Conservation (phyloP, 2,329 filamentous ascomycete species). For the Xylaria sp. region DNA sequence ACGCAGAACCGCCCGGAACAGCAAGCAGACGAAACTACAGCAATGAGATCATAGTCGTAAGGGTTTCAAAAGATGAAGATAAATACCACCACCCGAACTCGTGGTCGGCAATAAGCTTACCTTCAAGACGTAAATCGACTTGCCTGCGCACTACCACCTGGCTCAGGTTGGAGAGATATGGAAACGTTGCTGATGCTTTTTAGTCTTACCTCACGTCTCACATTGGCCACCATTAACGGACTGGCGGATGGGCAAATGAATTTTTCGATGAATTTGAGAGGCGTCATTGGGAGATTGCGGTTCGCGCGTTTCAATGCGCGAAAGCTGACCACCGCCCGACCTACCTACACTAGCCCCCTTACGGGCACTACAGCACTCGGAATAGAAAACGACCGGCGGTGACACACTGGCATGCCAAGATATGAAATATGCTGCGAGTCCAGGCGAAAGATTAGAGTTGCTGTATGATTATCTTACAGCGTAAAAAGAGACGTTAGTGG, state of each 20-base stretch:
- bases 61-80: conserved; percentile 9
- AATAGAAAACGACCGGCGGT: background rate
- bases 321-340: background rate
- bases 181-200: background rate
- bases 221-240: background rate
- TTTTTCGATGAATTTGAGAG: background rate
- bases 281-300: background rate
- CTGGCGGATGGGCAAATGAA: background rate
- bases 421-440: background rate
- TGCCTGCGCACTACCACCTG: background rate
- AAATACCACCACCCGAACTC: background rate
- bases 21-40: background rate
- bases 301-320: conserved; percentile 1
- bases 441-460: background rate
- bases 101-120: background rate
- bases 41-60: background rate
- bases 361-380: background rate
- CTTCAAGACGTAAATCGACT: too few relatives aligned
- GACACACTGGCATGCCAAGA: background rate
- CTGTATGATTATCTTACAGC: background rate
- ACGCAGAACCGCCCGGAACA: background rate
- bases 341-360: background rate
- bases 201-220: background rate
- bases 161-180: background rate
- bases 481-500: too few relatives aligned